Conservation (phyloP, 1,284 basidiomycete species). For the Cutaneotrichosporon curvatum region DNA sequence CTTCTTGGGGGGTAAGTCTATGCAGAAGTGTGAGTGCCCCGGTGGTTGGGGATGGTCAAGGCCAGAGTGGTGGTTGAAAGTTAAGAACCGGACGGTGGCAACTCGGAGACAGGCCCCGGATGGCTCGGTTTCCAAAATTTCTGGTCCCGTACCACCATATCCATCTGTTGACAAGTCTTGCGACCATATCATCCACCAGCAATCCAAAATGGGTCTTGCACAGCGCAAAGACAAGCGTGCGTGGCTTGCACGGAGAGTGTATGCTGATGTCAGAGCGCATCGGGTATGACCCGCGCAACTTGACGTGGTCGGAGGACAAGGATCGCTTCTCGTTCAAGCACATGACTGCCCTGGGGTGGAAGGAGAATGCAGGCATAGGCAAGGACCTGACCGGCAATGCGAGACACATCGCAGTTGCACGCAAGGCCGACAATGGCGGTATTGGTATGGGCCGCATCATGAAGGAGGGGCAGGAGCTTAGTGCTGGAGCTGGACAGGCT, state of each 20-base stretch:
- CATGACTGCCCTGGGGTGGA: conserved; percentile 46
- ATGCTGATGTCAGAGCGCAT: conserved; percentile 33
- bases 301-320: conserved; percentile 46
- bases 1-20: not conserved
- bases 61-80: not conserved
- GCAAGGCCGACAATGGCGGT: conserved; percentile 45
- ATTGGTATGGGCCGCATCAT: conserved; percentile 44
- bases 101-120: conserved; percentile 2
- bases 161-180: conserved; percentile 5
- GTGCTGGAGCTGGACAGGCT: conserved; percentile 40
- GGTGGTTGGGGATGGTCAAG: conserved; percentile 4
- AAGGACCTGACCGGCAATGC: conserved; percentile 36
- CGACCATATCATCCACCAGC: not conserved
- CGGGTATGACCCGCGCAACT: conserved; percentile 46
- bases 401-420: conserved; percentile 44
- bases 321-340: conserved; percentile 46
- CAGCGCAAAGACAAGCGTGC: conserved; percentile 46
- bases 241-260: conserved; percentile 1
- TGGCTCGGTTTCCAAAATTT: conserved; percentile 15
- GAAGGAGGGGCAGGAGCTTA: conserved; percentile 42
- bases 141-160: conserved; percentile 15
- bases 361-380: conserved; percentile 39
- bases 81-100: conserved; percentile 6
- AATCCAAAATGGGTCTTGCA: conserved; percentile 42
- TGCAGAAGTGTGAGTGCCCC: not conserved